phyloP scores from a whole-genome alignment of 441 rosid genomes.

The Pelargonium australe region DNA sequence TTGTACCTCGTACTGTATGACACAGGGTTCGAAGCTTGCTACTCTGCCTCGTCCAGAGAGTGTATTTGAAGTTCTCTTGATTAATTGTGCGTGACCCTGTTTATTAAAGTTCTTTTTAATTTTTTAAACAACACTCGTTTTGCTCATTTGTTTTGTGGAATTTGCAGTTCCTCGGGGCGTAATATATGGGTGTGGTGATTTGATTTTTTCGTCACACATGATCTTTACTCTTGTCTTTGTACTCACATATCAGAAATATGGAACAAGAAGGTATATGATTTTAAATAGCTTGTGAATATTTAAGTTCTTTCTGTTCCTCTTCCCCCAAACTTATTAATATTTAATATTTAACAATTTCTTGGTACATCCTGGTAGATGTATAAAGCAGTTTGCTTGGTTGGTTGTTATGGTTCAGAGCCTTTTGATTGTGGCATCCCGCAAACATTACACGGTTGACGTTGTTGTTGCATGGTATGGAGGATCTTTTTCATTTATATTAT shows the following conservation, averaged over 20 bases:
- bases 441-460: constrained; percentile 90
- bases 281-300: no score
- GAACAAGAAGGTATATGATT: constrained; percentile 59
- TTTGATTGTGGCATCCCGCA: constrained; percentile 87
- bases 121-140: constrained; percentile 16
- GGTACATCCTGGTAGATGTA: constrained; percentile 43
- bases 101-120: constrained; percentile 1
- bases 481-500: background rate
- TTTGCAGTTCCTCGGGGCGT: constrained; percentile 88
- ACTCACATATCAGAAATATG: constrained; percentile 86
- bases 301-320: no score
- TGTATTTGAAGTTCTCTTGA: constrained; percentile 56
- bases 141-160: constrained; percentile 23
- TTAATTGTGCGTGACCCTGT: constrained; percentile 56
- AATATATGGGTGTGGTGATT: constrained; percentile 90
- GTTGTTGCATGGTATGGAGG: constrained; percentile 83
- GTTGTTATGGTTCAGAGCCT: constrained; percentile 73
- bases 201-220: constrained; percentile 99
- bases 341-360: constrained; percentile 4
- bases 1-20: constrained; percentile 20
- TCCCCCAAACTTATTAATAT: no score
- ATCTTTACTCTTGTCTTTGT: constrained; percentile 93
- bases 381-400: constrained; percentile 81
- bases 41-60: constrained; percentile 77
- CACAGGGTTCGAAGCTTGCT: constrained; percentile 85